Evolutionary conservation across 495 filamentous ascomycete genomes (phyloP).

Genomic region (Aspergillus mulundensis): DNA sequence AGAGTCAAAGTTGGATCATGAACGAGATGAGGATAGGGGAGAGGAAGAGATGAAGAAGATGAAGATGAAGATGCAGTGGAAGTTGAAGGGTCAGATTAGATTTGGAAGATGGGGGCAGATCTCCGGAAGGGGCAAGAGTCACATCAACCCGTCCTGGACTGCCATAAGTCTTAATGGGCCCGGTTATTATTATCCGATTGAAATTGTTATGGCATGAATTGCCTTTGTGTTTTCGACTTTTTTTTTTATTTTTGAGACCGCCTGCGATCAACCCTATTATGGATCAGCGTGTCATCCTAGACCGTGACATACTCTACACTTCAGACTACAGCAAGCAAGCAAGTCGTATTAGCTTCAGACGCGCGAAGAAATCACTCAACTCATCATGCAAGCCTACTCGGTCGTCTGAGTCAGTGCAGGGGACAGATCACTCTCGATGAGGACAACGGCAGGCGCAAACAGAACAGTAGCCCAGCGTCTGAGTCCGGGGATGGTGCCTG

Average conservation of each 20-base stretch:
- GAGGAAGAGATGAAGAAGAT: constrained; percentile 4
- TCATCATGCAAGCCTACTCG: not conserved
- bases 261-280: constrained; percentile 12
- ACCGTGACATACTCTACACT: not conserved
- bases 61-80: not conserved
- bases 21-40: not conserved
- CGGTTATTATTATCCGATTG: constrained; percentile 2
- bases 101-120: constrained; percentile 7
- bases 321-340: not conserved
- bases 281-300: constrained; percentile 4
- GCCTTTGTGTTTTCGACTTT: not conserved
- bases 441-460: not conserved
- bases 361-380: not conserved
- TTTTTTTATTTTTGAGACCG: constrained; percentile 5
- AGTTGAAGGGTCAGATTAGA: constrained; percentile 3
- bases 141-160: no score
- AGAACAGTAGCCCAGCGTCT: not conserved
- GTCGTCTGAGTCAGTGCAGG: not conserved
- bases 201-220: constrained; percentile 1
- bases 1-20: constrained; percentile 2
- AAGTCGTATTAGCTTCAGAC: no score
- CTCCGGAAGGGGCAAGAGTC: constrained; percentile 10
- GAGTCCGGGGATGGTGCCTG: constrained; percentile 8
- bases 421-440: not conserved
- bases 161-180: not conserved